A percentile compares a stretch with the other conserved stretches of the same genome.
Evolutionary conservation across 805 yeast species (phyloP).

Genomic region (Maudiozyma saulgeensis): DNA sequence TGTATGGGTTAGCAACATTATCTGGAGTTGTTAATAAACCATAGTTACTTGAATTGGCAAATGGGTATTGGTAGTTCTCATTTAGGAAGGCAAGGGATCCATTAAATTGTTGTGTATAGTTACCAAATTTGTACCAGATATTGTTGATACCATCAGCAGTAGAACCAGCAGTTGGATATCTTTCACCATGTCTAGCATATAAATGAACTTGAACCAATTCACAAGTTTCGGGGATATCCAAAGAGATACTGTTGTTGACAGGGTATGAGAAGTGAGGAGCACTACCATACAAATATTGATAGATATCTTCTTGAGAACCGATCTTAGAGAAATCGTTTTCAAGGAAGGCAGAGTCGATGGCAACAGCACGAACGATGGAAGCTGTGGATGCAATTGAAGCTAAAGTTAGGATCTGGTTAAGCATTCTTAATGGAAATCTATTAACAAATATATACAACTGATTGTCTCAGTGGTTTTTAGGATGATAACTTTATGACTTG

Average conservation of each 20-base stretch:
- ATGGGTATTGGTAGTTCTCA: conserved; percentile 34
- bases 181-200: conserved; percentile 70
- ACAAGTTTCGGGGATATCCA: conserved; percentile 40
- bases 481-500: too few relatives aligned
- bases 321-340: conserved; percentile 35
- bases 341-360: conserved; percentile 59
- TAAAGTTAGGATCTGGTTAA: neutral
- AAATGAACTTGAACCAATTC: conserved; percentile 58
- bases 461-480: neutral
- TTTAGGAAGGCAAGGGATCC: conserved; percentile 46
- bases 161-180: conserved; percentile 49
- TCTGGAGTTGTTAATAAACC: conserved; percentile 33
- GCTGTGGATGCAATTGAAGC: neutral
- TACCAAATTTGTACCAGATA: conserved; percentile 11
- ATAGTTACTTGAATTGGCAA: conserved; percentile 32
- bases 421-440: neutral
- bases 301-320: conserved; percentile 27
- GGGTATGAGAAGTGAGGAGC: conserved; percentile 46
- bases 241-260: conserved; percentile 44
- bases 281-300: conserved; percentile 44
- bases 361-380: conserved; percentile 44
- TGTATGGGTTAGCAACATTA: conserved; percentile 14
- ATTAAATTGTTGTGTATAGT: conserved; percentile 28
- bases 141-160: conserved; percentile 31
- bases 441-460: neutral